Evolutionary conservation across 768 basidiomycete species (phyloP).

Genomic region (Leucosporidium creatinivorum): DNA sequence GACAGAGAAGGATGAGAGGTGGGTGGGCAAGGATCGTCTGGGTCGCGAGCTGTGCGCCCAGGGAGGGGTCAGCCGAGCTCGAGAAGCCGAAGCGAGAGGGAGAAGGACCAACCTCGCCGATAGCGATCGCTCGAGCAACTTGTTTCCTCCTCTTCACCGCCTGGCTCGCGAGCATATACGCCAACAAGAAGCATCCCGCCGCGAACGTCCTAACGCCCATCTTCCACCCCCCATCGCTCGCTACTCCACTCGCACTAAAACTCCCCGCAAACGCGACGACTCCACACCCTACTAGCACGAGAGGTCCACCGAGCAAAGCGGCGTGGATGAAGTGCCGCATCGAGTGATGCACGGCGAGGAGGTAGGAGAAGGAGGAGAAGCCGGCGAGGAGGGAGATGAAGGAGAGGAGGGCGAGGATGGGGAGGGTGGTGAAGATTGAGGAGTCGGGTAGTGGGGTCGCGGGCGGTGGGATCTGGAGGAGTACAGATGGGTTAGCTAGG

Average conservation of each 20-base stretch:
- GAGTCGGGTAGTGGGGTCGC: background rate
- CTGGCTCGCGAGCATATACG: constrained; percentile 59
- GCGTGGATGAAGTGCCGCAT: constrained; percentile 17
- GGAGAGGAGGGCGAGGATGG: constrained; percentile 16
- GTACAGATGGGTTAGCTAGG: background rate
- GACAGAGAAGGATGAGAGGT: constrained; percentile 66
- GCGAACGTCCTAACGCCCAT: constrained; percentile 69
- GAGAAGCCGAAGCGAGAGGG: background rate
- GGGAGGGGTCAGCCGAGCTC: background rate
- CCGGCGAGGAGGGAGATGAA: constrained; percentile 24
- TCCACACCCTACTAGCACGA: constrained; percentile 13
- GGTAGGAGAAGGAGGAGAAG: constrained; percentile 10
- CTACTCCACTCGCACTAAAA: constrained; percentile 6
- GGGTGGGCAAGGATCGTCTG: constrained; percentile 64
- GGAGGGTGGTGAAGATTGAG: constrained; percentile 15
- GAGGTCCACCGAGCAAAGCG: constrained; percentile 18
- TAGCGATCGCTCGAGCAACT: constrained; percentile 48
- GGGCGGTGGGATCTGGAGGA: background rate
- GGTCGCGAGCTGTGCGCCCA: constrained; percentile 50
- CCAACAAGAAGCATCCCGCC: constrained; percentile 62
- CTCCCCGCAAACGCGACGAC: constrained; percentile 16
- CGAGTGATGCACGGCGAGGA: constrained; percentile 13
- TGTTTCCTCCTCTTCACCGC: constrained; percentile 52
- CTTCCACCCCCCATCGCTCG: constrained; percentile 13
- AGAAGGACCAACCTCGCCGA: constrained; percentile 41